Percentiles rank a stretch among this genome's conserved stretches.
phyloP scores from a whole-genome alignment of 2,329 filamentous ascomycete genomes.

The Pseudophaeomoniella oleicola region DNA sequence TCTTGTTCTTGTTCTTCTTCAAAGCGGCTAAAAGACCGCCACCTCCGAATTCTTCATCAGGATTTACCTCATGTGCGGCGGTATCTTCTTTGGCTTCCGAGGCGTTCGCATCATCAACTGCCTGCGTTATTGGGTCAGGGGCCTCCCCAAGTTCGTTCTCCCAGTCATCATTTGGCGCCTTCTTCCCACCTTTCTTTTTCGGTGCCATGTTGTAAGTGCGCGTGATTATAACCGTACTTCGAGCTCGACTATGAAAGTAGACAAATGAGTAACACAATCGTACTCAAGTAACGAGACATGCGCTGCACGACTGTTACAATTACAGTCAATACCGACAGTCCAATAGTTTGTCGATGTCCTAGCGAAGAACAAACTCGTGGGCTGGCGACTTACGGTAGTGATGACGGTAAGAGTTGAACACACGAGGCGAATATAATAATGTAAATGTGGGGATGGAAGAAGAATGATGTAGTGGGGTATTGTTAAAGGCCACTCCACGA shows the following conservation, averaged over 20 bases:
- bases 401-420: too few relatives aligned
- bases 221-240: too few relatives aligned
- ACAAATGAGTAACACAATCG: too few relatives aligned
- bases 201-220: constrained; percentile 54
- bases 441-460: background rate
- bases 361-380: too few relatives aligned
- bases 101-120: constrained; percentile 26
- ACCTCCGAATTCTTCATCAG: constrained; percentile 35
- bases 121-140: constrained; percentile 45
- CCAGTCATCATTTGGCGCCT: constrained; percentile 81
- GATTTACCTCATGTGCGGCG: constrained; percentile 38
- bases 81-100: constrained; percentile 30
- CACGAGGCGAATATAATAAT: background rate
- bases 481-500: too few relatives aligned
- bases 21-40: constrained; percentile 67
- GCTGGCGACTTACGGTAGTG: too few relatives aligned
- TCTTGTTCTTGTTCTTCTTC: constrained; percentile 70
- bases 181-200: constrained; percentile 79
- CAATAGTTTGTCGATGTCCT: too few relatives aligned
- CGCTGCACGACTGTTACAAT: too few relatives aligned
- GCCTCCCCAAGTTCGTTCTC: constrained; percentile 80
- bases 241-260: too few relatives aligned
- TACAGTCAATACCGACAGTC: too few relatives aligned
- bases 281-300: too few relatives aligned
- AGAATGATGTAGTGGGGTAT: constrained; percentile 1